These are phyloP conservation scores for Eremochloa ophiuroides DNA, from an alignment of 176 grass and related monocot species.

Conservation along the genomic window DNA sequence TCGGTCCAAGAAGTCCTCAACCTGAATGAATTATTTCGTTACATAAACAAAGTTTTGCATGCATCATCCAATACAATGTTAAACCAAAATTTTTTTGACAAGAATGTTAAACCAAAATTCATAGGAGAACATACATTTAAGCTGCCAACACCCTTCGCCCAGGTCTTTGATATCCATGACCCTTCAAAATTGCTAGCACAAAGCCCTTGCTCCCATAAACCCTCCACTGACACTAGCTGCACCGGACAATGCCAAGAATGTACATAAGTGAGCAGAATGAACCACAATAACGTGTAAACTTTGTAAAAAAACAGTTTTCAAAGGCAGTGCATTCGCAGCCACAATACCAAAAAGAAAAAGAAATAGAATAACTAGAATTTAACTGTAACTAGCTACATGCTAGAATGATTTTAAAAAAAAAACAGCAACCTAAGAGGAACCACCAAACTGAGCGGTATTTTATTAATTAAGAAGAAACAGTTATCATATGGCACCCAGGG, in stretches of 20 bases:
- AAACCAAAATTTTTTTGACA: neutral
- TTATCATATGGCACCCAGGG: neutral
- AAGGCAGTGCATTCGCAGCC: neutral
- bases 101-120: neutral
- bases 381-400: neutral
- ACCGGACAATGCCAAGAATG: slow-evolving; percentile 21
- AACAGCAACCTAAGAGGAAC: neutral
- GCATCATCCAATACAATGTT: neutral
- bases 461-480: neutral
- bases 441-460: neutral
- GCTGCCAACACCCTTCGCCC: slow-evolving; percentile 36
- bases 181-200: slow-evolving; percentile 86
- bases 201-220: slow-evolving; percentile 75
- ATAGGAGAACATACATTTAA: slow-evolving; percentile 63
- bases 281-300: neutral
- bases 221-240: slow-evolving; percentile 64
- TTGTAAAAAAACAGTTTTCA: neutral
- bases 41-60: slow-evolving; percentile 24
- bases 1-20: slow-evolving; percentile 84
- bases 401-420: neutral
- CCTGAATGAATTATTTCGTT: slow-evolving; percentile 37
- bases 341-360: neutral
- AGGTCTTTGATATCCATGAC: slow-evolving; percentile 68
- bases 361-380: slow-evolving; percentile 4
- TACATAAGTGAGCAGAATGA: slow-evolving; percentile 1